Percentiles rank a stretch among this genome's conserved stretches.
These are phyloP conservation scores for Niveomyces coronatus DNA, from an alignment of 2,329 filamentous ascomycete genomes.

Conservation along the genomic window DNA sequence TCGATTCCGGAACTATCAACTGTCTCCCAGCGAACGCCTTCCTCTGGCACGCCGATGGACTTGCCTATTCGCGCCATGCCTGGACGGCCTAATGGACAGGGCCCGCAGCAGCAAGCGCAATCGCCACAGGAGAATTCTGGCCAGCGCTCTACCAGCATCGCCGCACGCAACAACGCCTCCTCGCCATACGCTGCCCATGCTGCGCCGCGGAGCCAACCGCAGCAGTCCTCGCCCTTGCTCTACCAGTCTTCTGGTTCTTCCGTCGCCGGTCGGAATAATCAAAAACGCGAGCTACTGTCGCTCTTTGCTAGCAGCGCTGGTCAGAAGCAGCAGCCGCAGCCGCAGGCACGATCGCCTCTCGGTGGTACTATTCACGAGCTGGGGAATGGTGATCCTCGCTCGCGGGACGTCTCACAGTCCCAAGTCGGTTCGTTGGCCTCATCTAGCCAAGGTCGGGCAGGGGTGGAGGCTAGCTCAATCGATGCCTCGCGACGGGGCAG, in stretches of 20 bases:
- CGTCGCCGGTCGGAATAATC: constrained; percentile 25
- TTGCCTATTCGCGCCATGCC: constrained; percentile 18
- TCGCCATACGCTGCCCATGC: background rate
- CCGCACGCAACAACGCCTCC: background rate
- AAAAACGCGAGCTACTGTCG: constrained; percentile 43
- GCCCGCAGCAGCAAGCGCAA: constrained; percentile 22
- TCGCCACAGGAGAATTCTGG: constrained; percentile 9
- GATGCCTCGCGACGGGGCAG: constrained; percentile 33
- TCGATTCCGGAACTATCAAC: constrained; percentile 6
- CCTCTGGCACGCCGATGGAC: constrained; percentile 14
- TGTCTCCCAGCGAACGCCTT: constrained; percentile 2
- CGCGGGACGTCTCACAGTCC: constrained; percentile 18
- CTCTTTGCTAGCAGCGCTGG: constrained; percentile 39
- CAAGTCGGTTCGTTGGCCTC: constrained; percentile 36
- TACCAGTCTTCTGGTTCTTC: background rate
- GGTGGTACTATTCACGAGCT: constrained; percentile 8
- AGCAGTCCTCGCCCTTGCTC: constrained; percentile 12
- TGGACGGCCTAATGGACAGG: constrained; percentile 20
- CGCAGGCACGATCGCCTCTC: constrained; percentile 5
- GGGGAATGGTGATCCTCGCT: constrained; percentile 6
- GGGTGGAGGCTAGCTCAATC: constrained; percentile 20
- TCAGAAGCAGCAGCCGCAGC: constrained; percentile 1
- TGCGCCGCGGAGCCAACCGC: constrained; percentile 2
- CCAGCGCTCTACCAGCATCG: background rate
- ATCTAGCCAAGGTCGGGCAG: constrained; percentile 17